Evolutionary conservation across 2,329 filamentous ascomycete genomes (phyloP), one percentile per base, ranked within the genome.

Genomic region (Coniochaeta sp.): DNA sequence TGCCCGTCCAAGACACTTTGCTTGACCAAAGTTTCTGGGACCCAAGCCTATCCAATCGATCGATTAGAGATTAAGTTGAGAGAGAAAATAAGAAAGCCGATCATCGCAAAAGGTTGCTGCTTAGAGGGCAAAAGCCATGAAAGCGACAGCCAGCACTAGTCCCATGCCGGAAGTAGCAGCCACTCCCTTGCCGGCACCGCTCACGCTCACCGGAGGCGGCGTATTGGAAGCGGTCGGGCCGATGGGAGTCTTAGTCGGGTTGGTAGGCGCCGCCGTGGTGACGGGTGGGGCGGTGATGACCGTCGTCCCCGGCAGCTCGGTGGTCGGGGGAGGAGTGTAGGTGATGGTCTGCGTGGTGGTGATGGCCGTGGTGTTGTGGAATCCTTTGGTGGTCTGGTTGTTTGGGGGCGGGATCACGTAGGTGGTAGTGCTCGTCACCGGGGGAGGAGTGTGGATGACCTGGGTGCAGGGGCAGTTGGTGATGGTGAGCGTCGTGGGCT

Each of bases 401-500:
- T 40, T 40, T 10, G 47, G 30, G 1, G 47, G 47, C 6, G 47
- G 47, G 7, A 28, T 4, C 20, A 26, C 18, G 27, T 33, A 49
- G 18, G 47, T 49, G 6, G 47, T 16, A 2, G 47, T 49, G 6
- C 28, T 35, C 7, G 47, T 49, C 47, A 49, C 47, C 6, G 47
- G 28, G 6, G 28, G 47, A 16, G 47, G 47, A 9, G 6, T 32
- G 12, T 26, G 14, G 31, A 33, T 26, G 28, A 16, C 35, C 14
- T 33, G 20, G 9, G 47, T 49, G 20, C 47, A 49, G 9, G 47
- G 47, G 31, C 47, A 49, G 28, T 49, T 71, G 50, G 69, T 73
- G 57, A 77, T 64, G 56, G 73, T 76, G 52, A 77, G 50, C 38
- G 68, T 72, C 30, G 69, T 72, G 26, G 66, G 63, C 55, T 63